Conservation (phyloP, 495 filamentous ascomycete genomes). For the Penicillium canescens region DNA sequence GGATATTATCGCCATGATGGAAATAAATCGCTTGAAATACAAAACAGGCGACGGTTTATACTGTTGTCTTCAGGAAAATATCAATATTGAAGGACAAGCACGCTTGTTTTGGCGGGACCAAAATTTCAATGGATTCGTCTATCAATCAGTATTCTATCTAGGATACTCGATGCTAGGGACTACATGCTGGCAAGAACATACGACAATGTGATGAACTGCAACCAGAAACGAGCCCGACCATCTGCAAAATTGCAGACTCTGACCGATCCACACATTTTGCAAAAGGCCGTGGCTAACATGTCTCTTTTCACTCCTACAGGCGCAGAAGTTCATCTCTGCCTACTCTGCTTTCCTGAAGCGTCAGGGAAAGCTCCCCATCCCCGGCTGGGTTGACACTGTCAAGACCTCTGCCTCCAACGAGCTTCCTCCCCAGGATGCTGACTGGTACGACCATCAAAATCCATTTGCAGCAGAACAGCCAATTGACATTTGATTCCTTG, state of each 20-base stretch:
- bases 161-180: not conserved
- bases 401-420: conserved; percentile 96
- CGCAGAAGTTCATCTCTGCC: conserved; percentile 92
- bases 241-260: conserved; percentile 16
- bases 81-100: conserved; percentile 7
- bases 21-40: conserved; percentile 6
- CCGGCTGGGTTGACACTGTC: conserved; percentile 98
- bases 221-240: conserved; percentile 25
- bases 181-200: not conserved
- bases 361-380: conserved; percentile 97
- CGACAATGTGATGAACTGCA: conserved; percentile 9
- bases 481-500: conserved; percentile 16
- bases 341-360: conserved; percentile 98
- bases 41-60: not conserved
- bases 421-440: conserved; percentile 92
- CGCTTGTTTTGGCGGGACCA: conserved; percentile 8
- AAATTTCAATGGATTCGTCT: not conserved
- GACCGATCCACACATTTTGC: conserved; percentile 7
- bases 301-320: conserved; percentile 45
- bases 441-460: conserved; percentile 62
- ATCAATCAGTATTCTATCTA: not conserved
- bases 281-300: conserved; percentile 26
- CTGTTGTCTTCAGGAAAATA: not conserved
- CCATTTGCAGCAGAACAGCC: not conserved
- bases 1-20: conserved; percentile 4